These are phyloP conservation scores for Sclerotinia subarctica DNA, from an alignment of 2,329 filamentous ascomycete genomes.

Conservation along the genomic window DNA sequence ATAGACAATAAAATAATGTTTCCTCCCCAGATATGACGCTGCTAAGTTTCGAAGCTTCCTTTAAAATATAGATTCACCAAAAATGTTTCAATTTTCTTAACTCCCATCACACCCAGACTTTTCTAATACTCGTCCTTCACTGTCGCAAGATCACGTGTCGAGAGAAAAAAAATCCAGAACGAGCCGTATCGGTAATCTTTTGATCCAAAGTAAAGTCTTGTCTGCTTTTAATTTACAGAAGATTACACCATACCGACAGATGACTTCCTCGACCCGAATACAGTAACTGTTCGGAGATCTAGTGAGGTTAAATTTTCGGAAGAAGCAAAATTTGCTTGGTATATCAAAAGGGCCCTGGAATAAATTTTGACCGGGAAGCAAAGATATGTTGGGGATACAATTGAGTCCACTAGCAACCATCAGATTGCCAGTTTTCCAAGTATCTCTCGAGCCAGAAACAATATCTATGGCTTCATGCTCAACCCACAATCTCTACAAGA, in stretches of 20 bases:
- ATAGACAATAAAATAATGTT: too few species aligned
- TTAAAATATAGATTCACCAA: too few species aligned
- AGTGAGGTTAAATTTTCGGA: background rate
- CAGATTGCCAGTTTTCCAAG: background rate
- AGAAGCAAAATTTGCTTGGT: background rate
- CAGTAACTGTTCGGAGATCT: background rate
- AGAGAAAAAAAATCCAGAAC: conserved; percentile 24
- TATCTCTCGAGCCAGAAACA: background rate
- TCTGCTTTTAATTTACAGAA: background rate
- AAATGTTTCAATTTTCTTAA: too few species aligned
- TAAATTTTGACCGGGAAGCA: background rate
- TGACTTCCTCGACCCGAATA: background rate
- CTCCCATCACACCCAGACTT: background rate
- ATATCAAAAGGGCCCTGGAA: background rate
- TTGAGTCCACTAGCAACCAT: background rate
- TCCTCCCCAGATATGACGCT: background rate
- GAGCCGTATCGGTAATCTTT: background rate
- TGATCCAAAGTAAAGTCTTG: background rate
- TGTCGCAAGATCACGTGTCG: conserved; percentile 22
- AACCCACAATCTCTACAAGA: background rate
- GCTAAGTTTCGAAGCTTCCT: too few species aligned
- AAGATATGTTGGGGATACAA: background rate
- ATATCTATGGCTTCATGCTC: background rate
- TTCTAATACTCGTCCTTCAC: background rate
- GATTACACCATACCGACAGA: background rate